Evolutionary conservation across 345 rosid genomes (phyloP), one percentile per base, ranked within the genome.

Genomic region (Populus euphratica): DNA sequence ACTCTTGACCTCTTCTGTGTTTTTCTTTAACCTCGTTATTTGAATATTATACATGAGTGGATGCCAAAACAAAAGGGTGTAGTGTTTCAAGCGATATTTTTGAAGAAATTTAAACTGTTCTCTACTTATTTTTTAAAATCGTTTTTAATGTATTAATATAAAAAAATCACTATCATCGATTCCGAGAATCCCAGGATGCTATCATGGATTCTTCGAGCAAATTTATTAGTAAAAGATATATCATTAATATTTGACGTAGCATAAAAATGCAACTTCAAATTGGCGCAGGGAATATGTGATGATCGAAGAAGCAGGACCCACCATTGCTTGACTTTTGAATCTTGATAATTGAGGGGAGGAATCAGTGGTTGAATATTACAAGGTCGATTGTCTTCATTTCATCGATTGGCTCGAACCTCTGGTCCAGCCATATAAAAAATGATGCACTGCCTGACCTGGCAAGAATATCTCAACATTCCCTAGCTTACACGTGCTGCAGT

Each of bases 241-340:
- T 41, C 7, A 14, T 69, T 23, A 25, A n/a, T 10, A 41, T 41
- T 54, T 17, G 56, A 31, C 7, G 41, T 6, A n/a, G 61, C 8
- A 12, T 13, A 16, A 36, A 25, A 8, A 47, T 16, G 61, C 13
- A 47, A 59, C 7, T 50, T 71, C 79, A 68, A 68, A 68, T 7
- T 8, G 73, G 27, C 18, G 44, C 27, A 23, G 63, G 77, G 70
- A 70, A 78, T 29, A n/a, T 41, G 23, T 47, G 77, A 74, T 59
- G 73, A 75, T 81, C 77, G 84, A 70, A 56, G 77, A 77, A 78
- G 81, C 73, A 77, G 83, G 86, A 35, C 86, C 86, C 86, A 82
- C 74, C 61, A 50, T 63, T 80, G 62, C 73, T 86, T 88, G 92
- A 88, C 92, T 82, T 86, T 80, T 79, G n/a, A 79, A 68, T 74